Conservation (phyloP, 345 rosid genomes). For the Gossypium thurberi region DNA sequence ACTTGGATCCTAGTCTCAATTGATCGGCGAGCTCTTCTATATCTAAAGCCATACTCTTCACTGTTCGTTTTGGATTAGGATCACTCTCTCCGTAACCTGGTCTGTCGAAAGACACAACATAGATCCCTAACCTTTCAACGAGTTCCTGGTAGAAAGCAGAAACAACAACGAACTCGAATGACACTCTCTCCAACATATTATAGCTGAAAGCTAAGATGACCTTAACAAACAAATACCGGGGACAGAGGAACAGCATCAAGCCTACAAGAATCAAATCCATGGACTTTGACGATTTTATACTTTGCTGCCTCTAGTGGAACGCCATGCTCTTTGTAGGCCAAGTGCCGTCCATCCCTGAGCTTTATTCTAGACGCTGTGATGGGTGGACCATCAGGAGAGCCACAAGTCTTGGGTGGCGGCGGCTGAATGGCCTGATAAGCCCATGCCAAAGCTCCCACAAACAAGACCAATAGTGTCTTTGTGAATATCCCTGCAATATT, state of each 20-base stretch:
- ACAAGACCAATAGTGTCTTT: constrained; percentile 28
- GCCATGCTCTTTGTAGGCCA: constrained; percentile 3
- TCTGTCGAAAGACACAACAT: constrained; percentile 37
- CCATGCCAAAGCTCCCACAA: constrained; percentile 35
- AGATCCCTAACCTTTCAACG: constrained; percentile 35
- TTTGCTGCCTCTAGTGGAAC: neutral
- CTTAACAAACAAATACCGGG: neutral
- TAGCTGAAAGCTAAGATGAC: neutral
- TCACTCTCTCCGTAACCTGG: constrained; percentile 28
- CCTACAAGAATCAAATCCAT: constrained; percentile 27
- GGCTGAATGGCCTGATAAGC: constrained; percentile 47
- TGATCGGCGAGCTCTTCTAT: constrained; percentile 6
- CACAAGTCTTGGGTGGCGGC: constrained; percentile 38
- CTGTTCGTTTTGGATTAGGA: constrained; percentile 2
- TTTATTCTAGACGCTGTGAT: constrained; percentile 32
- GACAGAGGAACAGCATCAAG: constrained; percentile 4
- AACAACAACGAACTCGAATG: neutral
- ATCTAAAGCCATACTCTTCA: constrained; percentile 8
- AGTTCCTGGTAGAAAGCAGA: constrained; percentile 30
- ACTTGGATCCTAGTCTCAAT: constrained; percentile 5
- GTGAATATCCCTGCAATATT: constrained; percentile 33
- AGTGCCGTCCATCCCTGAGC: constrained; percentile 9
- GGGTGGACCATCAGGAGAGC: constrained; percentile 42
- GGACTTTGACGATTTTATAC: constrained; percentile 18
- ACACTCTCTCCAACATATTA: neutral